phyloP scores from a whole-genome alignment of 345 rosid species.

The Heritiera littoralis region DNA sequence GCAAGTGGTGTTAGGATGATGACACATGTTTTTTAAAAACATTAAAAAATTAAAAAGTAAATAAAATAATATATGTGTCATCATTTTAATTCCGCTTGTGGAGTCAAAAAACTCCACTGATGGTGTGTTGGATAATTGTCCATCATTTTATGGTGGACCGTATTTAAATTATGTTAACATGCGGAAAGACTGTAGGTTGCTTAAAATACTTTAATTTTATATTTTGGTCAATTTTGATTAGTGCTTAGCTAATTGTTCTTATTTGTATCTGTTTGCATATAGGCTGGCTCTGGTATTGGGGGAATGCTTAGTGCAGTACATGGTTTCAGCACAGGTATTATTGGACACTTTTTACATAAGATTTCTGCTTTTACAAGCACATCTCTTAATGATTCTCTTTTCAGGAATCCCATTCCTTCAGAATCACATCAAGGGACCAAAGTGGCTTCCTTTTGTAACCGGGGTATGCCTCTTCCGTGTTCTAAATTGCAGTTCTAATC shows the following conservation, averaged over 20 bases:
- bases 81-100: too few relatives aligned
- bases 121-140: too few relatives aligned
- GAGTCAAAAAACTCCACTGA: too few relatives aligned
- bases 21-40: too few relatives aligned
- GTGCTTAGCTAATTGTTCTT: neutral
- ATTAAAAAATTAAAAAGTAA: too few relatives aligned
- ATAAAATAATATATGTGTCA: too few relatives aligned
- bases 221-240: neutral
- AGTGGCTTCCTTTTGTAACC: slow-evolving; percentile 75
- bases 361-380: slow-evolving; percentile 5
- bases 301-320: slow-evolving; percentile 88
- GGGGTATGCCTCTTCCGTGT: slow-evolving; percentile 49
- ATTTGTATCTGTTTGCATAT: slow-evolving; percentile 19
- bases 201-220: neutral
- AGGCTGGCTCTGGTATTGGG: slow-evolving; percentile 93
- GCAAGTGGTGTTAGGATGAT: too few relatives aligned
- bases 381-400: slow-evolving; percentile 21
- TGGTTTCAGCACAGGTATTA: slow-evolving; percentile 76
- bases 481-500: neutral
- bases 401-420: slow-evolving; percentile 80
- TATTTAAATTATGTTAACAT: neutral
- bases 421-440: slow-evolving; percentile 75
- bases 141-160: slow-evolving; percentile 4
- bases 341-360: slow-evolving; percentile 20
- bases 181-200: neutral